These are phyloP conservation scores for Podospora anserina DNA, from an alignment of 495 filamentous ascomycete genomes.

Conservation along the genomic window DNA sequence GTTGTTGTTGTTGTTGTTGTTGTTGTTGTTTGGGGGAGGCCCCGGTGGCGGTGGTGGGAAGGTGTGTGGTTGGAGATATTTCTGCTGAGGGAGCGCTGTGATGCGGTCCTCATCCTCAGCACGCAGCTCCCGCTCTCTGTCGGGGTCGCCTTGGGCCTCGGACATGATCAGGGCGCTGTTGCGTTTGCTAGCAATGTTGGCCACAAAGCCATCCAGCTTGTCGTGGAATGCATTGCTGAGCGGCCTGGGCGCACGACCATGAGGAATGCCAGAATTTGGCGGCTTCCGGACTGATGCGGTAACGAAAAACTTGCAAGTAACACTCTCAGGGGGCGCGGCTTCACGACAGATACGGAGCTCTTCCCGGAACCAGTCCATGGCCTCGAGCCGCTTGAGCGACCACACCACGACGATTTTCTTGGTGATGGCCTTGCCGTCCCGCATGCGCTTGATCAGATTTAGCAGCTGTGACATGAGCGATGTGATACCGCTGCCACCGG, in stretches of 20 bases:
- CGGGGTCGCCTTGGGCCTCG: constrained; percentile 74
- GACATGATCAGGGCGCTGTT: constrained; percentile 75
- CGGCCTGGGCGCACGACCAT: constrained; percentile 54
- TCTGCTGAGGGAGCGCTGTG: constrained; percentile 67
- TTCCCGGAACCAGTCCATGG: constrained; percentile 97
- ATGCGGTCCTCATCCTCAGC: constrained; percentile 84
- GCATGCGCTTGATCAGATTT: constrained; percentile 90
- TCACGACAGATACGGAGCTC: constrained; percentile 87
- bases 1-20: constrained; percentile 22
- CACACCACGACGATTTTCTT: constrained; percentile 86
- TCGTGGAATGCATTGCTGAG: constrained; percentile 72
- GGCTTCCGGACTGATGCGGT: constrained; percentile 64
- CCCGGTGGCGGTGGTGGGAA: constrained; percentile 44
- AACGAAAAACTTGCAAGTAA: constrained; percentile 92
- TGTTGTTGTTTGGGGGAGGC: constrained; percentile 39
- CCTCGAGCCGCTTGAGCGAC: constrained; percentile 84
- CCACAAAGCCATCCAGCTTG: constrained; percentile 77
- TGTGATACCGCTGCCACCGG: constrained; percentile 91
- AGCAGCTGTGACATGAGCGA: constrained; percentile 86
- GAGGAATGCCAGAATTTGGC: constrained; percentile 25
- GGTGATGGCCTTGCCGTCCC: constrained; percentile 87
- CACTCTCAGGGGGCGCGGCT: constrained; percentile 74
- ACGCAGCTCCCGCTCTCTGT: constrained; percentile 73
- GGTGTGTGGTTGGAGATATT: constrained; percentile 52
- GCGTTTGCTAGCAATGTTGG: constrained; percentile 76